Base-by-base conservation (phyloP, 805 yeast species). In the Kodamaea restingae region DNA sequence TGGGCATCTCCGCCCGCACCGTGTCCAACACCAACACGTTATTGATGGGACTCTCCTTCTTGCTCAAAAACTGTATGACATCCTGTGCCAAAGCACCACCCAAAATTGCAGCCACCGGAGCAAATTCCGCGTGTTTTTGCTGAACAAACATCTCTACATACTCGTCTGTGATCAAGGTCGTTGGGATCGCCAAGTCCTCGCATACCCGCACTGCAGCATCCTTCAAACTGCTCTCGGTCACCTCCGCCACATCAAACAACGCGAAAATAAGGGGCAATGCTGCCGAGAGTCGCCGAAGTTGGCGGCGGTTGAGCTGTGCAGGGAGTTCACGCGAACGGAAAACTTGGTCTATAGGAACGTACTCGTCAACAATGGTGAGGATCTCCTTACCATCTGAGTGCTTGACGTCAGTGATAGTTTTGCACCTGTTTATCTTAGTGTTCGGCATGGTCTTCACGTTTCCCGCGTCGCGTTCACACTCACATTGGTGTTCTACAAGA, bases 11-110 rank as follows among this genome's bases (percentile, higher is more conserved):
- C 32, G 80, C 71, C 14, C 71, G 69, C 12, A 70, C 60, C 8
- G 91, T 88, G 63, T 93, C 96, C 27, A 90, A 70, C 1, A 91
- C 63, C 47, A 85, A 70, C 38, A 86, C 70, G 56, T 93, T 93
- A 56, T 88, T 90, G 27, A 90, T 70, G 2, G 97, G 95, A 30
- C 80, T 71, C 50, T 86, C 88, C 48, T 81, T 78, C 48, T 76
- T 76, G 31, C 93, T 83, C 38, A 91, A 60, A 39, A 73, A 78
- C 62, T 93, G 93, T 33, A 93, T 84, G 10, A 88, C 82, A 56
- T 90, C 96, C 61, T 93, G 98, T 2, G 95, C 84, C 17, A 91
- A 61, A 1, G 87, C 73, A 1, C 98, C 98, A 4, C 98, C 98
- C 5, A 91, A 49, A 2, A 93, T 76, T 0, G 98, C 95, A 4